phyloP scores from a whole-genome alignment of 495 filamentous ascomycete species.

The Tetracladium setigerum region DNA sequence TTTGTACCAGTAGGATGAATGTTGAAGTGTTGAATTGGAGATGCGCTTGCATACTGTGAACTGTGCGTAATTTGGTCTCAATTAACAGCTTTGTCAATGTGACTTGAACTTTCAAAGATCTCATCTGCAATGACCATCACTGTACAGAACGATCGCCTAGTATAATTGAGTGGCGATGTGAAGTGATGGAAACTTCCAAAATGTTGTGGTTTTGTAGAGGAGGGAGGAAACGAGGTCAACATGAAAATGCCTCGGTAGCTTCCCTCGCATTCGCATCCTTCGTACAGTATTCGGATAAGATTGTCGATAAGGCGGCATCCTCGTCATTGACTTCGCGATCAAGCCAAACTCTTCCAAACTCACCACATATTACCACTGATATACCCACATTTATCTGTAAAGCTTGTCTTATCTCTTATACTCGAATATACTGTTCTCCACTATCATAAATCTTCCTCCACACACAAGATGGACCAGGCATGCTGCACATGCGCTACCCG shows the following conservation, averaged over 20 bases:
- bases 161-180: too few relatives aligned
- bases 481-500: slow-evolving; percentile 62
- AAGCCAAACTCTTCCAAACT: not conserved
- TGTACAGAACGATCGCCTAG: too few relatives aligned
- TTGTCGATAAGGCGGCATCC: too few relatives aligned
- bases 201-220: too few relatives aligned
- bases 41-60: slow-evolving; percentile 26
- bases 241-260: too few relatives aligned
- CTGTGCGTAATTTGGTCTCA: slow-evolving; percentile 24
- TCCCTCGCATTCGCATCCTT: too few relatives aligned
- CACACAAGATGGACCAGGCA: slow-evolving; percentile 27
- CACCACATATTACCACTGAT: not conserved
- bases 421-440: not conserved
- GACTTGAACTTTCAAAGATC: slow-evolving; percentile 34
- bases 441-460: not conserved
- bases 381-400: not conserved
- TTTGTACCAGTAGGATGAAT: slow-evolving; percentile 23
- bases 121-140: too few relatives aligned
- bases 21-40: slow-evolving; percentile 24
- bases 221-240: too few relatives aligned
- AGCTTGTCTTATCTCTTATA: not conserved
- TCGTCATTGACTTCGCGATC: slow-evolving; percentile 22
- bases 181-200: too few relatives aligned
- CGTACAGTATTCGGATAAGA: too few relatives aligned
- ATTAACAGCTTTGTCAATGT: slow-evolving; percentile 22